Base-by-base conservation (phyloP, 208 protist genomes). In the Wallacemonas sp. region DNA sequence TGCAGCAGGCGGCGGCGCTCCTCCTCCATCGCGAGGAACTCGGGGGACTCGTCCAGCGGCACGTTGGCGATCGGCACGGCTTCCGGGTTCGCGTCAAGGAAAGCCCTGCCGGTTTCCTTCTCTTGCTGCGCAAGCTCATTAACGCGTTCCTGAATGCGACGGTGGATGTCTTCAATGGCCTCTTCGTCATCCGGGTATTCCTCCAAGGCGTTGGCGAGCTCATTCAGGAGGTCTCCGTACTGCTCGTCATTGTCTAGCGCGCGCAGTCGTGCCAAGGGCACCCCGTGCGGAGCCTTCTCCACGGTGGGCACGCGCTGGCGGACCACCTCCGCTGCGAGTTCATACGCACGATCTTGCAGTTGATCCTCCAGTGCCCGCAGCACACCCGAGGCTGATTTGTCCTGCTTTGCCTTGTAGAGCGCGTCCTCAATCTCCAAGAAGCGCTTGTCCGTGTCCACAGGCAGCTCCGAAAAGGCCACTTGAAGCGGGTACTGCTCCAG, bases 301-400 rank as follows among this genome's bases (percentile, higher is more conserved):
- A 89, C 20, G 41, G 61, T 76, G 0, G 72, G 74, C 52, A 83
- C 62, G n/a, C 74, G 57, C 5, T 50, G 32, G 5, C 42, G 14
- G 16, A 87, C 72, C 44, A 72, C 61, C 7, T 75, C 70, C 0
- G 61, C 72, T 2, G 82, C 83, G 3, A 93, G 67, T 3, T 80
- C 65, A 66, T 93, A 70, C 2, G 77, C 78, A 31, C 74, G 79
- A 2, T 77, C 57, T 23, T 89, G 74, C 69, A 88, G 71, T 44
- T 70, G 64, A 4, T 68, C 41, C 28, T 73, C 38, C 0, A 85
- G 3, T 0, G 23, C 68, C 0, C 52, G 31, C 26, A 87, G 59
- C 5, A 57, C 38, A 0, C 5, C 33, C 0, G 36, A 20, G 7
- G 44, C 16, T 2, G 49, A 32, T 1, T 73, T 26, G 3, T n/a